These are phyloP conservation scores for Fraxinus dipetala DNA, from an alignment of 305 asterid species.

Conservation along the genomic window DNA sequence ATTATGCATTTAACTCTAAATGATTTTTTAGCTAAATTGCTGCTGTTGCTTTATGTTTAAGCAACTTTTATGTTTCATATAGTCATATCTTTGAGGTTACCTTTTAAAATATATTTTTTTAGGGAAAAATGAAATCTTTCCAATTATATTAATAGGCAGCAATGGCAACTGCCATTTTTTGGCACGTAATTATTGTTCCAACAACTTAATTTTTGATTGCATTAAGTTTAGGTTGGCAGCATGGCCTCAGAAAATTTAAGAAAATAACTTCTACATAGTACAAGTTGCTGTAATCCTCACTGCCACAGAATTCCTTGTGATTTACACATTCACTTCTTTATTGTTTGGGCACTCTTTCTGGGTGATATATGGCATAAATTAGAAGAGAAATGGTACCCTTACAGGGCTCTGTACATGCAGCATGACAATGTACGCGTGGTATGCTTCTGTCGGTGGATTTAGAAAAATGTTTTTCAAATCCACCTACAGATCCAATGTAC, in stretches of 20 bases:
- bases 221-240: slow-evolving; percentile 21
- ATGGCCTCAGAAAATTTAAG: slow-evolving; percentile 26
- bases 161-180: slow-evolving; percentile 2
- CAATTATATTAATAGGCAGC: slow-evolving; percentile 1
- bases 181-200: slow-evolving; percentile 24
- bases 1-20: not conserved
- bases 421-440: too few relatives aligned
- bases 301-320: not conserved
- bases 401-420: too few relatives aligned
- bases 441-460: too few relatives aligned
- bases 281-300: not conserved
- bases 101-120: not conserved
- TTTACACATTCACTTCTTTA: not conserved
- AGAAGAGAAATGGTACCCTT: not conserved
- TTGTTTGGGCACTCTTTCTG: not conserved
- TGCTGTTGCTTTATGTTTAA: not conserved
- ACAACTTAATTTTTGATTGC: slow-evolving; percentile 16
- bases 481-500: too few relatives aligned
- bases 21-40: not conserved
- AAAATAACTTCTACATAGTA: slow-evolving; percentile 6
- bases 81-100: not conserved
- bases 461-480: too few relatives aligned
- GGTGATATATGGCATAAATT: not conserved
- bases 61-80: not conserved
- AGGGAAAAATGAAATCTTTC: not conserved